A percentile compares a stretch with the other conserved stretches of the same genome.
phyloP scores from a whole-genome alignment of 1,284 basidiomycete genomes.

The Tilletia caries region DNA sequence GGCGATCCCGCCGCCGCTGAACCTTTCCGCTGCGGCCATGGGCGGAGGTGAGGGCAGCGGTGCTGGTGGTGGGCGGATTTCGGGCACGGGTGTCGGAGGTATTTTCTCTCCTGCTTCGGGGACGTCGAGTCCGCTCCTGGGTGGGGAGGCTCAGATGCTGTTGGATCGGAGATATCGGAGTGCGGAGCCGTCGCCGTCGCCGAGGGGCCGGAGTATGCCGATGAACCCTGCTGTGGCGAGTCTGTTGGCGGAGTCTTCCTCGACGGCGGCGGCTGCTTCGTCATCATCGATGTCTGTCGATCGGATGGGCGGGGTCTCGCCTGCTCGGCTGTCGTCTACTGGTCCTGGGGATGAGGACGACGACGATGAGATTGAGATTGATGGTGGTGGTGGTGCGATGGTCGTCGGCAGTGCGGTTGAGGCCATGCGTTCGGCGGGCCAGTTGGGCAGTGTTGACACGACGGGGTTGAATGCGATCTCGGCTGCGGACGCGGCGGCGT shows the following conservation, averaged over 20 bases:
- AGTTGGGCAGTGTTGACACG: not conserved
- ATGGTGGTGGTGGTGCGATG: too few species aligned
- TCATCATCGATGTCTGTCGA: conserved; percentile 1
- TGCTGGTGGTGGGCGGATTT: not conserved
- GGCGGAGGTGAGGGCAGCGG: not conserved
- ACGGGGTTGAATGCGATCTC: not conserved
- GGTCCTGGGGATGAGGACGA: too few species aligned
- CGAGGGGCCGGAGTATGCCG: not conserved
- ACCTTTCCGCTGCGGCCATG: not conserved
- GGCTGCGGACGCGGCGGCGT: not conserved
- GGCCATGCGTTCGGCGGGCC: not conserved
- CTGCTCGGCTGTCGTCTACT: too few species aligned
- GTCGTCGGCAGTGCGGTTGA: too few species aligned
- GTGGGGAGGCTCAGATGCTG: not conserved
- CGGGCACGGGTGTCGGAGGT: too few species aligned
- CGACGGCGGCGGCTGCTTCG: not conserved
- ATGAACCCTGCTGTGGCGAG: too few species aligned
- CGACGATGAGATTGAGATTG: too few species aligned
- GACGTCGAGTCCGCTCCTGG: not conserved
- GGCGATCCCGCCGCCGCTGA: not conserved
- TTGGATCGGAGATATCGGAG: not conserved
- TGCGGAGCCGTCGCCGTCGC: not conserved
- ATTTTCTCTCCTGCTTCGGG: not conserved
- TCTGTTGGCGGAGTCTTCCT: too few species aligned
- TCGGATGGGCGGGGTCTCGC: not conserved